Evolutionary conservation across 768 basidiomycete species (phyloP).

Genomic region (Xerocomus brunneocitrinus): DNA sequence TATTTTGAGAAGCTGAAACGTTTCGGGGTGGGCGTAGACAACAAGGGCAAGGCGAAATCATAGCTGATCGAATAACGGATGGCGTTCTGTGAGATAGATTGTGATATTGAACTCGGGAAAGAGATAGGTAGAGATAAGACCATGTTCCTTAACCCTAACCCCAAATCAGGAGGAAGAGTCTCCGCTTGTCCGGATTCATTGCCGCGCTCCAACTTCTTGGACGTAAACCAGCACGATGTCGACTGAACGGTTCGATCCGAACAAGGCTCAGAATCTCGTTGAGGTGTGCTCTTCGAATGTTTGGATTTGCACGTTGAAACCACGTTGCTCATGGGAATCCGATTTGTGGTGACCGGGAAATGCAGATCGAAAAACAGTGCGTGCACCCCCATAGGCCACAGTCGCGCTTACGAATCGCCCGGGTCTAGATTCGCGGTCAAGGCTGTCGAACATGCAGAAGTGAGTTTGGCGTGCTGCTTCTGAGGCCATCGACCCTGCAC

Average conservation of each 20-base stretch:
- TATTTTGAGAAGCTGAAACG: conserved; percentile 81
- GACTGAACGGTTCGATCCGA: conserved; percentile 67
- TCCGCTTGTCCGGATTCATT: not conserved
- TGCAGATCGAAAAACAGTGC: conserved; percentile 93
- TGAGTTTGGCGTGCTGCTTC: conserved; percentile 32
- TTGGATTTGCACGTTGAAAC: conserved; percentile 8
- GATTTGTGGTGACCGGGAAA: conserved; percentile 1
- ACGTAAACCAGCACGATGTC: conserved; percentile 39
- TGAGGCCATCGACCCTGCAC: not conserved
- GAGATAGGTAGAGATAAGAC: not conserved
- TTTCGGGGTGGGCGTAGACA: conserved; percentile 53
- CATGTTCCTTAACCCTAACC: conserved; percentile 19
- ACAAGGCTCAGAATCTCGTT: conserved; percentile 85
- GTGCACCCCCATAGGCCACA: conserved; percentile 26
- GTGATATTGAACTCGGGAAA: too few relatives aligned
- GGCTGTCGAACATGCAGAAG: conserved; percentile 95
- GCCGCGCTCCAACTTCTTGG: not conserved
- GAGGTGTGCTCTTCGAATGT: conserved; percentile 53
- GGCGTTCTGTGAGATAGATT: not conserved
- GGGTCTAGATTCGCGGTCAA: conserved; percentile 51
- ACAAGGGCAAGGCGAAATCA: conserved; percentile 21
- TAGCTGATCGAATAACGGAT: conserved; percentile 2
- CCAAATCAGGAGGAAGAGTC: conserved; percentile 6
- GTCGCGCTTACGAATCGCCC: conserved; percentile 10
- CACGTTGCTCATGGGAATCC: conserved; percentile 19